A percentile compares a stretch with the other conserved stretches of the same genome.
Evolutionary conservation across 148 eudicot species (phyloP).

Genomic region (Dysphania ambrosioides): DNA sequence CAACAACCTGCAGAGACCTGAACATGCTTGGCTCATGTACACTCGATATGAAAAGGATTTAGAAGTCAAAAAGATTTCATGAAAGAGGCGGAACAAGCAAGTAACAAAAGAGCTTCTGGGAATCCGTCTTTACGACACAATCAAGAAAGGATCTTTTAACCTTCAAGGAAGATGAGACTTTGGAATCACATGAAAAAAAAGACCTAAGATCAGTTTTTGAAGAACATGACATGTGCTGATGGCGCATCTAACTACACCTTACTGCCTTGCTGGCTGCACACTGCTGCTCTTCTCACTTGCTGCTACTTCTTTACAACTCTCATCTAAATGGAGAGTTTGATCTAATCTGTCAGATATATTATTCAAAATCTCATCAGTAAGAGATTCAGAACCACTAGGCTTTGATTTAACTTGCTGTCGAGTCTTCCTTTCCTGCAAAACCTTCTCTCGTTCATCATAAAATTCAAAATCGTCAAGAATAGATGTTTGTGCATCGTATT

Average conservation of each 20-base stretch:
- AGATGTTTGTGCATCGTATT: conserved; percentile 61
- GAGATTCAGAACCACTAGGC: conserved; percentile 33
- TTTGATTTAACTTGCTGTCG: conserved; percentile 54
- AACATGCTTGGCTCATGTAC: conserved; percentile 31
- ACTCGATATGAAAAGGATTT: conserved; percentile 21
- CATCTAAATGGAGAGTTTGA: conserved; percentile 66
- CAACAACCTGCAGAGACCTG: conserved; percentile 21
- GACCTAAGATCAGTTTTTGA: conserved; percentile 15
- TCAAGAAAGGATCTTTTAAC: background rate
- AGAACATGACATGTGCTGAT: conserved; percentile 16
- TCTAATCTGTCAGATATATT: conserved; percentile 66
- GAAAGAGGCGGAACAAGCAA: conserved; percentile 10
- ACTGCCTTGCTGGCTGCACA: conserved; percentile 23
- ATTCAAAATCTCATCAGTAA: conserved; percentile 43
- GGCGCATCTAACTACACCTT: conserved; percentile 33
- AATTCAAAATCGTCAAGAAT: conserved; percentile 79
- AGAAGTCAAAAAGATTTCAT: conserved; percentile 21
- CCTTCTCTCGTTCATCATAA: conserved; percentile 80
- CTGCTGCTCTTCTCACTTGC: conserved; percentile 25
- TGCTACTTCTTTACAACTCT: conserved; percentile 40
- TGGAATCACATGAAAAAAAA: background rate
- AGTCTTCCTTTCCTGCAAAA: conserved; percentile 66
- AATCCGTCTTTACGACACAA: background rate
- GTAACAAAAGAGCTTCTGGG: background rate
- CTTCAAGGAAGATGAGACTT: conserved; percentile 3